Base-by-base conservation (phyloP, 352 stramenopile species). In the Pythium folliculosum region DNA sequence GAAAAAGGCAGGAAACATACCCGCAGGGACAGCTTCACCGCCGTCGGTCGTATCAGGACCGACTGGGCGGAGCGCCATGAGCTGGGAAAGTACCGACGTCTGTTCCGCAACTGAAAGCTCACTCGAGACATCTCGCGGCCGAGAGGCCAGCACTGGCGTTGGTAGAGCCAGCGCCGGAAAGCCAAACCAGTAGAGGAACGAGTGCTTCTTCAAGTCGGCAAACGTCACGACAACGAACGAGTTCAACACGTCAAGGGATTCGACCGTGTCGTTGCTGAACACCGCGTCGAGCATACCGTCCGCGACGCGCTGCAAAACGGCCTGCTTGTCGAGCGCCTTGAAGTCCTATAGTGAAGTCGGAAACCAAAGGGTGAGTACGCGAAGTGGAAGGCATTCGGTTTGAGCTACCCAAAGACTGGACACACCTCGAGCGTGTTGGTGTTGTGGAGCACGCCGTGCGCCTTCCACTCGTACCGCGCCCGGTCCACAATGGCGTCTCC, bases 161-260 rank as follows among this genome's bases (percentile, higher is more conserved):
- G 73, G 64, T 17, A 81, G 77, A 14, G 76, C 78, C 8, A 97
- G 61, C 8, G 89, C 91, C 19, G 93, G 92, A 61, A 98, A 98
- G 8, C 79, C 91, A 50, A 97, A 97, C 92, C 95, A 98, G 72
- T 98, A 98, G 44, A 97, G 63, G 69, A 97, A 98, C 69, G 81
- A 86, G 70, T 98, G 94, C 57, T 86, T 90, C 77, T 98, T 98
- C 23, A 98, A 70, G 61, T 98, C 95, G 16, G 93, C 93, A 71
- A 97, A 98, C 6, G 86, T 94, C 57, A 97, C 56, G 19, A 97
- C 69, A 14, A 97, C 83, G 61, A 98, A 98, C 54, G 76, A 67
- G 62, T 94, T 92, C 16, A 98, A 73, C 8, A 60, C 58, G 40
- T 88, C 78, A n/a, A 88, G 68, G 5, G 78, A 70, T 2, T 52